These are phyloP conservation scores for Xylariales sp. DNA, from an alignment of 2,329 filamentous ascomycete genomes.

Conservation along the genomic window DNA sequence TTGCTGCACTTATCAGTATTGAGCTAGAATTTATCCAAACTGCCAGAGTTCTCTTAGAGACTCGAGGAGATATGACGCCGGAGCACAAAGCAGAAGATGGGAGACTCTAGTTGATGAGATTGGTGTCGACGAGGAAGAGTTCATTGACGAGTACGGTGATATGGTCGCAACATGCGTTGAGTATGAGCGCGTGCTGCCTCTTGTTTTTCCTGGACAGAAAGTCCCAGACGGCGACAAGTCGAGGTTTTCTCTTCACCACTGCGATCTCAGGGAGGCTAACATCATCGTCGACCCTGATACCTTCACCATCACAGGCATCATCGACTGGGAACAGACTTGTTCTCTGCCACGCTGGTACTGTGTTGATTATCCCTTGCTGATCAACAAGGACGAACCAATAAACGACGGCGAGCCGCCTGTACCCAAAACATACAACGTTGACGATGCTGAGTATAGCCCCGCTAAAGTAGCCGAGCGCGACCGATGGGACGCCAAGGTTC, in stretches of 20 bases:
- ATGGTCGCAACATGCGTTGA: too few relatives aligned
- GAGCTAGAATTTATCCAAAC: too few relatives aligned
- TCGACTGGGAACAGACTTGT: conserved; percentile 6
- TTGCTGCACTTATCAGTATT: too few relatives aligned
- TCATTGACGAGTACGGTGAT: too few relatives aligned
- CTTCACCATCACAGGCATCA: neutral
- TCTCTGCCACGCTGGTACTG: conserved; percentile 1
- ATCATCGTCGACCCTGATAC: conserved; percentile 3
- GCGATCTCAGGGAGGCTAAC: neutral
- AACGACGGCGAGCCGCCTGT: neutral
- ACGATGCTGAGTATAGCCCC: neutral
- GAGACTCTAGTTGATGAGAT: too few relatives aligned
- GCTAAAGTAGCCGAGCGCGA: neutral
- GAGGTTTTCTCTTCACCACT: neutral
- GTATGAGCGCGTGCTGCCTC: neutral
- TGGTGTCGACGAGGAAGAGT: too few relatives aligned
- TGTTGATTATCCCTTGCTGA: neutral
- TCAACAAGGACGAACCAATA: neutral
- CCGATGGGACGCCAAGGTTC: conserved; percentile 2
- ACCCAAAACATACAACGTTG: conserved; percentile 3
- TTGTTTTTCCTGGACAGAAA: neutral
- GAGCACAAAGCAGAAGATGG: too few relatives aligned
- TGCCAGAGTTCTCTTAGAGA: too few relatives aligned
- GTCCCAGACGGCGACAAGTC: neutral
- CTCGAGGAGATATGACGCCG: too few relatives aligned